These are phyloP conservation scores for Ogataea chonburiensis DNA, from an alignment of 805 yeast species.

Conservation along the genomic window DNA sequence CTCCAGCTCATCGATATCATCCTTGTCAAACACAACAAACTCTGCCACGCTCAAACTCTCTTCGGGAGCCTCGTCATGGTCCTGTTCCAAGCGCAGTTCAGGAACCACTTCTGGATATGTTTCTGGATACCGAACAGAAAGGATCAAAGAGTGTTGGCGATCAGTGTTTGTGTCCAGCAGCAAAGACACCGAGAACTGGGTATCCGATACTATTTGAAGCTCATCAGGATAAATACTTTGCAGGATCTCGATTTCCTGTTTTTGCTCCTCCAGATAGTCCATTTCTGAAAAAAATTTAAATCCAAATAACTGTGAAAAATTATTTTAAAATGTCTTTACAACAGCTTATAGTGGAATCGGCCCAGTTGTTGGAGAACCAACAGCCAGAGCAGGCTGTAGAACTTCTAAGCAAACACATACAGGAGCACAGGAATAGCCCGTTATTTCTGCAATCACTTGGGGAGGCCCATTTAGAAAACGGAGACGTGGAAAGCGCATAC, in stretches of 20 bases:
- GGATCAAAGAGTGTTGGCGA: constrained; percentile 51
- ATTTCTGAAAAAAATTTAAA: constrained; percentile 34
- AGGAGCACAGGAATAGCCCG: constrained; percentile 42
- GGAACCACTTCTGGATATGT: constrained; percentile 83
- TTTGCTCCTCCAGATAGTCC: constrained; percentile 83
- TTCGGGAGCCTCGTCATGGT: constrained; percentile 46
- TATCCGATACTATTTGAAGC: constrained; percentile 45
- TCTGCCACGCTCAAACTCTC: constrained; percentile 57
- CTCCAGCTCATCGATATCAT: constrained; percentile 44
- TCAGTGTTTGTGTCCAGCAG: constrained; percentile 66
- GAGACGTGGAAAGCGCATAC: constrained; percentile 78
- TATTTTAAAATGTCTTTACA: constrained; percentile 10
- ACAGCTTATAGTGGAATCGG: constrained; percentile 14
- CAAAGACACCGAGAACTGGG: constrained; percentile 56
- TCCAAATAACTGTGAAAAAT: constrained; percentile 2
- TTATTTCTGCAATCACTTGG: constrained; percentile 58
- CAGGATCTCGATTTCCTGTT: constrained; percentile 85
- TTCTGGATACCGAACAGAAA: constrained; percentile 71
- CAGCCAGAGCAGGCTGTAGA: constrained; percentile 56
- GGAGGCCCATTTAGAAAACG: constrained; percentile 75
- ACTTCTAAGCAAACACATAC: constrained; percentile 39
- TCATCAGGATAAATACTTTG: constrained; percentile 95
- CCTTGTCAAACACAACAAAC: constrained; percentile 49
- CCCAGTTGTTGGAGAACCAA: constrained; percentile 44
- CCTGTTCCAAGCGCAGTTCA: constrained; percentile 43